These are phyloP conservation scores for Prinsepia uniflora DNA, from an alignment of 306 rosid genomes.

Conservation along the genomic window DNA sequence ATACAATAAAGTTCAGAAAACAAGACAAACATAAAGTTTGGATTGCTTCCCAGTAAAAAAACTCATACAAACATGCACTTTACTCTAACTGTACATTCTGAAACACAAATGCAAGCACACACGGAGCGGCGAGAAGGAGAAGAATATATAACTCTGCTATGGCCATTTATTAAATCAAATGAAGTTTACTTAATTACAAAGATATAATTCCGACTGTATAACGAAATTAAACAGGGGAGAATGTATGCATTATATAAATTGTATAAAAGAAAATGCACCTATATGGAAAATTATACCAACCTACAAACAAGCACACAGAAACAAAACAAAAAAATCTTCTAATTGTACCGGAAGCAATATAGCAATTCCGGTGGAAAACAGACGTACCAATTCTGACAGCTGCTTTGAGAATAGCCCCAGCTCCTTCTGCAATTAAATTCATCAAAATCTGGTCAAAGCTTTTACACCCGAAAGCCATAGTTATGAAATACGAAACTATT, in stretches of 20 bases:
- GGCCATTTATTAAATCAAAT: background rate
- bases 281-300: background rate
- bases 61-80: background rate
- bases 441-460: conserved; percentile 16
- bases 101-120: background rate
- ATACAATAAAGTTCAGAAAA: background rate
- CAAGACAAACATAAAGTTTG: background rate
- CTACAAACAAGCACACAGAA: no score
- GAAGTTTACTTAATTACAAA: background rate
- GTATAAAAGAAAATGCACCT: background rate
- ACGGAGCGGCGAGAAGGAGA: background rate
- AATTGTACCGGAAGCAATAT: background rate
- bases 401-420: conserved; percentile 54
- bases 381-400: conserved; percentile 53
- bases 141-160: background rate
- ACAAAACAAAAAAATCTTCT: background rate
- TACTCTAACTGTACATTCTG: background rate
- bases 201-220: background rate
- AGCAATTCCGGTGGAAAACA: background rate
- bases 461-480: background rate
- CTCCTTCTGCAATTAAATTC: conserved; percentile 58
- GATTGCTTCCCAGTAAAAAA: background rate
- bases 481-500: background rate
- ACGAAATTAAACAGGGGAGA: background rate
- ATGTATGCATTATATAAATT: no score